Evolutionary conservation across 2,329 filamentous ascomycete species (phyloP).

Genomic region (Bipolaris cookei): DNA sequence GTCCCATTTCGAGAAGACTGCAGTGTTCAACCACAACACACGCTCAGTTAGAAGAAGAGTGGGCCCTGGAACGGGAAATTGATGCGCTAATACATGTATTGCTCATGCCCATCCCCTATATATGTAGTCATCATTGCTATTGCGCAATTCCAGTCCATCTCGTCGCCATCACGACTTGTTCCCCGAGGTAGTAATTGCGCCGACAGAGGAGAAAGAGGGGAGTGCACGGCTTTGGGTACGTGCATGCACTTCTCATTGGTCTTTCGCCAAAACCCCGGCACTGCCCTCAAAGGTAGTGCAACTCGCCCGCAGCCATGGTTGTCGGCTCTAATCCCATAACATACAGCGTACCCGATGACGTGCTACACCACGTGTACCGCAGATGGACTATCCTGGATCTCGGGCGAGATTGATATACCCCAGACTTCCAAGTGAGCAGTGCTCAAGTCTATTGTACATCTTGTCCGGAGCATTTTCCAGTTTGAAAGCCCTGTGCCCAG

Average conservation of each 20-base stretch:
- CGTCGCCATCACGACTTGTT: slow-evolving; percentile 12
- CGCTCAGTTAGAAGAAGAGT: not conserved
- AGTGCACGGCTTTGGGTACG: slow-evolving; percentile 7
- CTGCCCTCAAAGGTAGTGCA: slow-evolving; percentile 4
- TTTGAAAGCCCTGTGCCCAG: not conserved
- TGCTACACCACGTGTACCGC: slow-evolving; percentile 4
- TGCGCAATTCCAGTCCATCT: slow-evolving; percentile 28
- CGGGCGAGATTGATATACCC: slow-evolving; percentile 6
- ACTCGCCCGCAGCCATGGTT: slow-evolving; percentile 1
- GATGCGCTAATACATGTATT: not conserved
- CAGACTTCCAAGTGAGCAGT: not conserved
- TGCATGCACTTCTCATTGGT: slow-evolving; percentile 9
- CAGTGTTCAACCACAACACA: not conserved
- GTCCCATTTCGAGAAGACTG: slow-evolving; percentile 23
- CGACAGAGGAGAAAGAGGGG: slow-evolving; percentile 7
- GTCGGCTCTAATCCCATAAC: slow-evolving; percentile 11
- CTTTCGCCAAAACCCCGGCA: not conserved
- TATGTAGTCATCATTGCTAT: slow-evolving; percentile 15
- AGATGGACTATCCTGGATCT: not conserved
- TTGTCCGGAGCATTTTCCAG: not conserved
- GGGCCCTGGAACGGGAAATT: not conserved
- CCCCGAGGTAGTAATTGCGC: slow-evolving; percentile 15
- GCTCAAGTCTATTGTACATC: not conserved
- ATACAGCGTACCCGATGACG: slow-evolving; percentile 13
- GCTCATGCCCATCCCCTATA: slow-evolving; percentile 1